Evolutionary conservation across 352 stramenopile species (phyloP).

Genomic region (Globisporangium barbulae): DNA sequence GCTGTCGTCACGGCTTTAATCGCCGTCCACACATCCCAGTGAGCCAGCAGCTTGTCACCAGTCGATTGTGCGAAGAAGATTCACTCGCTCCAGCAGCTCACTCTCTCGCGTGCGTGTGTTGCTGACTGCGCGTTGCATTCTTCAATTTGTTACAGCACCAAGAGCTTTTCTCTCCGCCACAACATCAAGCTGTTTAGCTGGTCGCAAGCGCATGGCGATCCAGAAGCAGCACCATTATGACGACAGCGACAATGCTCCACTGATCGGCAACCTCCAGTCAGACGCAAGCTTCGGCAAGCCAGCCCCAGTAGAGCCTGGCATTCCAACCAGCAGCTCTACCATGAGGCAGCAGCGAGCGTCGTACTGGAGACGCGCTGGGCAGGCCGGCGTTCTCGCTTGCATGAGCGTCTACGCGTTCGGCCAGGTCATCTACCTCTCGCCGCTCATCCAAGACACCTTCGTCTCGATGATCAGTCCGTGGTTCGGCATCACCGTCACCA

Average conservation of each 20-base stretch:
- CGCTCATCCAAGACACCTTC: slow-evolving; percentile 31
- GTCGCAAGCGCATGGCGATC: not conserved
- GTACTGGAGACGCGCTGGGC: slow-evolving; percentile 12
- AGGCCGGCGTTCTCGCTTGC: slow-evolving; percentile 31
- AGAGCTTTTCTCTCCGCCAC: not conserved
- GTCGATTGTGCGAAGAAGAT: not conserved
- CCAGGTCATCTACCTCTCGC: slow-evolving; percentile 39
- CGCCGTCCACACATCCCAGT: not conserved
- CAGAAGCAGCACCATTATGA: not conserved
- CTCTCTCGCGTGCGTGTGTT: not conserved
- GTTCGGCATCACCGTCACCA: slow-evolving; percentile 22
- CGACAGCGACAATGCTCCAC: not conserved
- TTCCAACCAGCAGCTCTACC: not conserved
- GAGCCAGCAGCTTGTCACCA: not conserved
- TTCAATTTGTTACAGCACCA: not conserved
- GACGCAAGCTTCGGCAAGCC: not conserved
- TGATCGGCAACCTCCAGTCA: not conserved
- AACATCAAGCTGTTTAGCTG: not conserved
- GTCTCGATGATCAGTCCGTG: slow-evolving; percentile 26
- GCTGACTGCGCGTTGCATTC: not conserved
- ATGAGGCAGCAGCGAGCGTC: not conserved
- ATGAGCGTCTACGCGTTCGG: slow-evolving; percentile 39
- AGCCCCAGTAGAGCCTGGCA: not conserved
- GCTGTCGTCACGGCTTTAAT: not conserved
- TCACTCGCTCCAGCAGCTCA: too few species aligned